These are phyloP conservation scores for Penstemon newberryi DNA, from an alignment of 257 asterid genomes.

Conservation along the genomic window DNA sequence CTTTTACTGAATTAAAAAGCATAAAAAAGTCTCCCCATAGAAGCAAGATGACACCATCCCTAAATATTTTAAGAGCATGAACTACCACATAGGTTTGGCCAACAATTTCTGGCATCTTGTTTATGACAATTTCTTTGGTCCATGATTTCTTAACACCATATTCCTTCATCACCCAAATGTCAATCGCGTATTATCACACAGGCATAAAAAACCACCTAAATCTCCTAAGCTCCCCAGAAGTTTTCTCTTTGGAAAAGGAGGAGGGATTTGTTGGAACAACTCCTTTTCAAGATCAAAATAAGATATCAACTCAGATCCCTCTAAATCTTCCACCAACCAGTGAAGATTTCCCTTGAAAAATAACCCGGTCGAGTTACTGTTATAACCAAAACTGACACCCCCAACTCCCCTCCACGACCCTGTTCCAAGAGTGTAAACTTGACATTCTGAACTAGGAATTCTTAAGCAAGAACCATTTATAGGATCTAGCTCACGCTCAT, in stretches of 20 bases:
- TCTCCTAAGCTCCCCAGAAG: conserved; percentile 38
- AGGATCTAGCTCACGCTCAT: conserved; percentile 4
- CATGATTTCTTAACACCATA: conserved; percentile 37
- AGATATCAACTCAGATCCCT: conserved; percentile 38
- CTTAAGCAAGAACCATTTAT: background rate
- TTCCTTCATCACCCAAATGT: conserved; percentile 55
- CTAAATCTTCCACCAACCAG: no score
- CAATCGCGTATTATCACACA: conserved; percentile 39
- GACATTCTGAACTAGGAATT: conserved; percentile 25
- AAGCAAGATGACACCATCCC: conserved; percentile 42
- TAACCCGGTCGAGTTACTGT: conserved; percentile 28
- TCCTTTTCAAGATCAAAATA: conserved; percentile 50
- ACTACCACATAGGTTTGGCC: conserved; percentile 35
- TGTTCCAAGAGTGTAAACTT: conserved; percentile 48
- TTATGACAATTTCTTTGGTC: conserved; percentile 39
- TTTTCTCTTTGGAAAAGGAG: conserved; percentile 30
- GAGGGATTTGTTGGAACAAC: conserved; percentile 35
- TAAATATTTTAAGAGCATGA: conserved; percentile 29
- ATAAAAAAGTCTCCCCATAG: conserved; percentile 39
- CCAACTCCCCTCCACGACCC: conserved; percentile 37
- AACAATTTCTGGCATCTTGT: conserved; percentile 23
- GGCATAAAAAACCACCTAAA: conserved; percentile 29
- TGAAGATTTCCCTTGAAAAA: conserved; percentile 12
- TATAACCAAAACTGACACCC: conserved; percentile 26
- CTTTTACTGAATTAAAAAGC: conserved; percentile 33